A percentile compares a stretch with the other conserved stretches of the same genome.
phyloP scores from a whole-genome alignment of 148 eudicot species.

The Polygonum maritimum region DNA sequence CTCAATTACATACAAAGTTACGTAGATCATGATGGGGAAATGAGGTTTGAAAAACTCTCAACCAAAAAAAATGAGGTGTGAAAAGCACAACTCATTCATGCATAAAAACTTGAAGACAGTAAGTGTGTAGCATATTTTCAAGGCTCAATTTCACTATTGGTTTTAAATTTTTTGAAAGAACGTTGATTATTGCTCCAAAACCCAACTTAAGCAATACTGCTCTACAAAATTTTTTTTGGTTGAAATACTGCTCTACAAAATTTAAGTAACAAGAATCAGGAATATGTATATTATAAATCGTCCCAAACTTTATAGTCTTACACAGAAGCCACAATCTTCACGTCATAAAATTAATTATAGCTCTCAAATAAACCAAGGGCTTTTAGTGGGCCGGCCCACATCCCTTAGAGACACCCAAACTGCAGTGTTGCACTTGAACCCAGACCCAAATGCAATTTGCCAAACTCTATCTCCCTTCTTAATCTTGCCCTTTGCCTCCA shows the following conservation, averaged over 20 bases:
- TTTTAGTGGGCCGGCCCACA: constrained; percentile 27
- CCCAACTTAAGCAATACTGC: too few relatives aligned
- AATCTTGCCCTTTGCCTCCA: constrained; percentile 41
- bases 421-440: constrained; percentile 66
- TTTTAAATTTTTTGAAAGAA: too few relatives aligned
- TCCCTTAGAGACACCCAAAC: constrained; percentile 59
- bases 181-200: too few relatives aligned
- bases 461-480: constrained; percentile 53
- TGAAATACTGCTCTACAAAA: neutral
- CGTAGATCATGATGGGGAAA: too few relatives aligned
- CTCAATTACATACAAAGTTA: too few relatives aligned
- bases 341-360: neutral
- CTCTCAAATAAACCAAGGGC: constrained; percentile 35
- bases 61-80: too few relatives aligned
- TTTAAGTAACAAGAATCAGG: neutral
- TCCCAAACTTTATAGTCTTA: neutral
- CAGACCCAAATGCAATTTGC: constrained; percentile 72
- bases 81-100: too few relatives aligned
- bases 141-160: too few relatives aligned
- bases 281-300: neutral
- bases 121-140: too few relatives aligned
- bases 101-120: too few relatives aligned
- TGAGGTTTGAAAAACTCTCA: too few relatives aligned
- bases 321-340: neutral
- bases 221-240: neutral